These are phyloP conservation scores for Picea sitchensis DNA, from an alignment of 75 land plant genomes.

Conservation along the genomic window DNA sequence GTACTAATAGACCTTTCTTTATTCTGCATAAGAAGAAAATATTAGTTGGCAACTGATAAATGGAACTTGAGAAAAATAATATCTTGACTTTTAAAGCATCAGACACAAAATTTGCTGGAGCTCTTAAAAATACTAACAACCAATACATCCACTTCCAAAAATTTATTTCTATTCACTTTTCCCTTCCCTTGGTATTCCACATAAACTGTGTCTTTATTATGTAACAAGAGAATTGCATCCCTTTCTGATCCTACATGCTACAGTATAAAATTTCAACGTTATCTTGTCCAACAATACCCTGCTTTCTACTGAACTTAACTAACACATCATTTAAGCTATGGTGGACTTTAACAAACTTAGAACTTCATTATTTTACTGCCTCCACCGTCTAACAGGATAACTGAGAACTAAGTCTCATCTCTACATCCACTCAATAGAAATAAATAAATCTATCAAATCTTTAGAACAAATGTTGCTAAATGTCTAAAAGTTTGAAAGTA, in stretches of 20 bases:
- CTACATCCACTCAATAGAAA: neutral
- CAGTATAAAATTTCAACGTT: neutral
- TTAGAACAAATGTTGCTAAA: neutral
- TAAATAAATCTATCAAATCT: neutral
- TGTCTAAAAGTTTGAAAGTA: neutral
- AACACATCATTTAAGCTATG: neutral
- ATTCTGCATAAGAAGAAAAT: slow-evolving; percentile 35
- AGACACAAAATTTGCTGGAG: neutral
- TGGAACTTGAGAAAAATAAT: neutral
- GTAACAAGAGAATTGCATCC: neutral
- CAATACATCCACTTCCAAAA: neutral
- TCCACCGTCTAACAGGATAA: neutral
- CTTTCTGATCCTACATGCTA: neutral
- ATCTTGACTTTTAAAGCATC: neutral
- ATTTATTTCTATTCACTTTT: neutral
- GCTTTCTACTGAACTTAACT: neutral
- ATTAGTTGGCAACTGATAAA: neutral
- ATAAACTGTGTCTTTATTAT: neutral
- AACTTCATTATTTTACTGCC: neutral
- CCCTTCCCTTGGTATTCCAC: neutral
- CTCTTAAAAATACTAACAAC: neutral
- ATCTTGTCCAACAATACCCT: neutral
- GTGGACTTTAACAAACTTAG: neutral
- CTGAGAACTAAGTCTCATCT: neutral
- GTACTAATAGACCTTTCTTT: slow-evolving; percentile 58